Evolutionary conservation across 202 grass and related monocot genomes (phyloP).

Genomic region (Eragrostis tef): DNA sequence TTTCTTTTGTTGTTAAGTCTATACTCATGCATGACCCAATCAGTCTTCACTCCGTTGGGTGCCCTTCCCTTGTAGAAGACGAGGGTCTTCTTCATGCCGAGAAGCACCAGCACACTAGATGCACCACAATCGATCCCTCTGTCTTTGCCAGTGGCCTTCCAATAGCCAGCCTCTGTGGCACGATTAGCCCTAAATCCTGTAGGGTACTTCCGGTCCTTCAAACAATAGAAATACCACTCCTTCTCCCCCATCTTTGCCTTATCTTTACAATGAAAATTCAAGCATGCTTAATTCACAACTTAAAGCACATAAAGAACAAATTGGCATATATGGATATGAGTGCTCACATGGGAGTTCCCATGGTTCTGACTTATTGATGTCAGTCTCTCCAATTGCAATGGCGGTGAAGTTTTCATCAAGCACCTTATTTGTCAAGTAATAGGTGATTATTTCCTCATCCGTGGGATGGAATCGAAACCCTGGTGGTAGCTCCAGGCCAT

Average conservation of each 20-base stretch:
- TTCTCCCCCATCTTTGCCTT: slow-evolving; percentile 83
- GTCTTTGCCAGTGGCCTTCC: slow-evolving; percentile 61
- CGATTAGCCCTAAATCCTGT: slow-evolving; percentile 70
- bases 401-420: slow-evolving; percentile 31
- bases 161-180: slow-evolving; percentile 45
- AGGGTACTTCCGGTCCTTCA: slow-evolving; percentile 75
- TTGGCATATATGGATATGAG: not conserved
- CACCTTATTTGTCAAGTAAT: slow-evolving; percentile 56
- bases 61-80: slow-evolving; percentile 75
- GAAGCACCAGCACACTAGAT: not conserved
- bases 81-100: slow-evolving; percentile 88
- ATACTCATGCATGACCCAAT: slow-evolving; percentile 94
- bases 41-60: slow-evolving; percentile 69
- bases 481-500: slow-evolving; percentile 17
- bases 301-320: not conserved
- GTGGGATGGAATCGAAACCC: slow-evolving; percentile 59
- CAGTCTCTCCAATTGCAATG: slow-evolving; percentile 39
- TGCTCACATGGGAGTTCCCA: no score
- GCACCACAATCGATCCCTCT: slow-evolving; percentile 49
- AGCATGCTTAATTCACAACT: slow-evolving; percentile 42
- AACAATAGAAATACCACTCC: slow-evolving; percentile 78
- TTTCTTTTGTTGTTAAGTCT: slow-evolving; percentile 45
- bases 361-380: slow-evolving; percentile 57
- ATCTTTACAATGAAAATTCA: slow-evolving; percentile 47
- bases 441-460: slow-evolving; percentile 54